Evolutionary conservation across 2,329 filamentous ascomycete genomes (phyloP), one percentile per base, ranked within the genome.

Genomic region (Xylariales sp.): DNA sequence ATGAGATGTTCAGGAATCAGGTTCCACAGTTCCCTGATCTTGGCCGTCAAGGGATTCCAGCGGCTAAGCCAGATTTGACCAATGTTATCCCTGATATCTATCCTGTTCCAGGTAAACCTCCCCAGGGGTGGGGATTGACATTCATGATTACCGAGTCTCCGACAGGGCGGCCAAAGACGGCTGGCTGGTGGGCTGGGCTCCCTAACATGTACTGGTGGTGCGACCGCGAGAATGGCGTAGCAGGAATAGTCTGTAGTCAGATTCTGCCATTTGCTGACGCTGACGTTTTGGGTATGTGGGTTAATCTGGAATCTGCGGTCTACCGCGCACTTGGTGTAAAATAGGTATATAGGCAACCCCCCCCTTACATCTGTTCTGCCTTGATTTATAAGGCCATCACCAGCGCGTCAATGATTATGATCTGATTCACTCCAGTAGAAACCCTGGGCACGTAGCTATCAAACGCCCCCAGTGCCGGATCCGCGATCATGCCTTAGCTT

Each of bases 1-100:
- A 80, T 11, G 57, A 72, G 21, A 82, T 86, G 76, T 85, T 80
- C 55, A 64, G 63, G 40, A 85, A 86, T 52, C 79, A 81, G 45
- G 71, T 83, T 35, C 66, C 73, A 0, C 42, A 70, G 1, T 67
- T 73, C 33, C 76, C 77, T 1, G 51, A 80, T 43, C 78, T 75
- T 40, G 65, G 65, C 2, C 63, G 71, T 1, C 59, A 65, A 41
- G 49, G 50, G 3, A 61, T 76, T 3, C 54, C 67, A 0, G 63
- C 66, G 2, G 59, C 70, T 1, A 76, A 76, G 43, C 67, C 68
- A 0, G 59, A 69, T 12, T 56, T 75, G 7, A 67, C 69, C 3
- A 72, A 74, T 46, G 52, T 56, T 0, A 43, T 70, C 2, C 58
- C 65, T 1, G 73, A 80, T 20, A 38, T 82, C 11, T 81, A 74